These are phyloP conservation scores for Zychaea mexicana DNA, from an alignment of 371 early-diverging fungal genomes.

Conservation along the genomic window DNA sequence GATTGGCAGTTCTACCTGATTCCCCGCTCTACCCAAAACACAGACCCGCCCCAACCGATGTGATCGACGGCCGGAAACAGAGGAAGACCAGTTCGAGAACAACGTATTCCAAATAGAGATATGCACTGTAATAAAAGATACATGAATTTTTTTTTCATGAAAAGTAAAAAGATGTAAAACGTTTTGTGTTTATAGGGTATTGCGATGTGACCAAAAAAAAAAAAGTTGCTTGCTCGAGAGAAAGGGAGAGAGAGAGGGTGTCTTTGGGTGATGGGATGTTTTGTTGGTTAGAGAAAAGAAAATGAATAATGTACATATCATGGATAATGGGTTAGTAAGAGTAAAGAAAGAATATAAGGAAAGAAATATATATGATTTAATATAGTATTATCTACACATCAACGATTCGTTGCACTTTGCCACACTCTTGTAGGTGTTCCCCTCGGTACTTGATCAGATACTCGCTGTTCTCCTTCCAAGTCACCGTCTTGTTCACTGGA, in stretches of 20 bases:
- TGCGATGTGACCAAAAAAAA: too few relatives aligned
- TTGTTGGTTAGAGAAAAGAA: neutral
- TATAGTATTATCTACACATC: slow-evolving; percentile 43
- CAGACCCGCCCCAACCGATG: too few relatives aligned
- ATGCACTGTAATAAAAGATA: too few relatives aligned
- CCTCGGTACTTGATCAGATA: slow-evolving; percentile 69
- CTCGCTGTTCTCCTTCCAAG: slow-evolving; percentile 61
- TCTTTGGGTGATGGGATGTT: neutral
- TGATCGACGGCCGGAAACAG: too few relatives aligned
- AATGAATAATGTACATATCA: neutral
- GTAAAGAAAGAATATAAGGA: neutral
- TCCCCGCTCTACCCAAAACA: too few relatives aligned
- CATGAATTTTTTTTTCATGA: too few relatives aligned
- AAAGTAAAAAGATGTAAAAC: too few relatives aligned
- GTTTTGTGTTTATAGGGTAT: too few relatives aligned
- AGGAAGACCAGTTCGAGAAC: too few relatives aligned
- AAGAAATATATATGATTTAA: neutral
- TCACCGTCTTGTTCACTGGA: slow-evolving; percentile 70
- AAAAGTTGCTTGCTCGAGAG: too few relatives aligned
- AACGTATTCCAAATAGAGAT: too few relatives aligned
- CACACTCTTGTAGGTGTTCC: slow-evolving; percentile 61
- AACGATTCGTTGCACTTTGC: slow-evolving; percentile 54
- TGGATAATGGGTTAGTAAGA: neutral
- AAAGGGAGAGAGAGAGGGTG: neutral
- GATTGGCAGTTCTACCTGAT: too few relatives aligned